phyloP scores from a whole-genome alignment of 1,139 yeast species.

The Magnusiomyces starmeri region DNA sequence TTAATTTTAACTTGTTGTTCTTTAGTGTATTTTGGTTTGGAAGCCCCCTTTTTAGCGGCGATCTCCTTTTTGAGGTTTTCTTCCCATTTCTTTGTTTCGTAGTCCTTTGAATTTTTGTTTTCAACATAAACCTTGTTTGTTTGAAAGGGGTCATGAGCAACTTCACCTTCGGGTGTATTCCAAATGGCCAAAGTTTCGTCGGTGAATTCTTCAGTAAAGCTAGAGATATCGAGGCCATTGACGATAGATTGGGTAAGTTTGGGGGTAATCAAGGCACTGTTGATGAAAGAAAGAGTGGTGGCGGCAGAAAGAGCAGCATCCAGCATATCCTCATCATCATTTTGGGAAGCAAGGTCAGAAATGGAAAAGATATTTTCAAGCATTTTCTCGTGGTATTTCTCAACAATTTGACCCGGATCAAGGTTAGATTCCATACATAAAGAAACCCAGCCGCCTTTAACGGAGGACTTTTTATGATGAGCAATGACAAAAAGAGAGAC shows the following conservation, averaged over 20 bases:
- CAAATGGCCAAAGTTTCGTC: slow-evolving; percentile 49
- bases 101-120: slow-evolving; percentile 68
- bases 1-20: slow-evolving; percentile 63
- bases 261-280: slow-evolving; percentile 55
- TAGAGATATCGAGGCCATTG: slow-evolving; percentile 30
- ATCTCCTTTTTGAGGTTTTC: slow-evolving; percentile 70
- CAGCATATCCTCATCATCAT: slow-evolving; percentile 17
- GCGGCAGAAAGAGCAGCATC: slow-evolving; percentile 51
- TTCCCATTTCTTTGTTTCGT: slow-evolving; percentile 87
- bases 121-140: slow-evolving; percentile 28
- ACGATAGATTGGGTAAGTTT: slow-evolving; percentile 40
- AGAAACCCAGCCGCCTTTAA: slow-evolving; percentile 71
- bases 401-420: slow-evolving; percentile 60
- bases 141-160: slow-evolving; percentile 56
- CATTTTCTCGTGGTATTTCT: slow-evolving; percentile 37
- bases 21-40: slow-evolving; percentile 52
- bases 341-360: slow-evolving; percentile 23
- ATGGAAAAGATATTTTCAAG: slow-evolving; percentile 31
- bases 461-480: slow-evolving; percentile 41
- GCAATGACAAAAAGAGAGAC: slow-evolving; percentile 46
- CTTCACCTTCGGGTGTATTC: slow-evolving; percentile 58
- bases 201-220: slow-evolving; percentile 34
- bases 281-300: slow-evolving; percentile 63
- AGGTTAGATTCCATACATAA: slow-evolving; percentile 52
- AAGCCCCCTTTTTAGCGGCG: slow-evolving; percentile 42